A percentile compares a stretch with the other conserved stretches of the same genome.
Conservation (phyloP, 139 green algal genomes). For the Choricystis sp. region DNA sequence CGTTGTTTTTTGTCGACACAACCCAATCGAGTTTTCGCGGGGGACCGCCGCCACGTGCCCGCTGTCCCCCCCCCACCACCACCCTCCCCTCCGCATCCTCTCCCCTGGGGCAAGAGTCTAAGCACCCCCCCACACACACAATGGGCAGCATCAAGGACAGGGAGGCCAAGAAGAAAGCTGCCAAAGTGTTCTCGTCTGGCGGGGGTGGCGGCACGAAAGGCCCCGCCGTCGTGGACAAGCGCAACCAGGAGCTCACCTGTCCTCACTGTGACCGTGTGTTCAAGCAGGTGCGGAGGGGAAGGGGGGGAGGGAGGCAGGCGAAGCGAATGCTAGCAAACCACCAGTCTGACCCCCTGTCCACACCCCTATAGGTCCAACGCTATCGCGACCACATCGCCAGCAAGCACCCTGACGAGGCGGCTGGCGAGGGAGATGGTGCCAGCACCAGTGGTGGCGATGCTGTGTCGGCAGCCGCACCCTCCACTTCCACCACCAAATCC, state of each 20-base stretch:
- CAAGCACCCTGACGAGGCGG: conserved; percentile 33
- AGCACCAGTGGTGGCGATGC: not conserved
- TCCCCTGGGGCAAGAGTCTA: too few species aligned
- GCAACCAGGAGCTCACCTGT: conserved; percentile 57
- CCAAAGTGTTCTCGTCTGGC: conserved; percentile 47
- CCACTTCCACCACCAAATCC: not conserved
- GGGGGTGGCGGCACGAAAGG: conserved; percentile 61
- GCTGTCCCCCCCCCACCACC: too few species aligned
- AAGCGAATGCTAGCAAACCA: not conserved
- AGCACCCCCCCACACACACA: too few species aligned
- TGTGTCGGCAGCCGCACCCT: not conserved
- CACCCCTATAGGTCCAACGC: conserved; percentile 7
- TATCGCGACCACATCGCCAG: conserved; percentile 49
- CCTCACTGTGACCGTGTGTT: conserved; percentile 74
- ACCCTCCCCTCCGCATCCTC: too few species aligned
- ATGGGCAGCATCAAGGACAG: conserved; percentile 57
- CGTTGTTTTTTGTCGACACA: too few species aligned
- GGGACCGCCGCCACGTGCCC: too few species aligned
- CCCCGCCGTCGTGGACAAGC: conserved; percentile 66
- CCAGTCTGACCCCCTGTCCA: not conserved
- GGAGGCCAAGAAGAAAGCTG: conserved; percentile 51
- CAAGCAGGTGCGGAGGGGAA: conserved; percentile 34
- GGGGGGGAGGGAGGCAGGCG: not conserved
- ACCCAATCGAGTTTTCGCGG: too few species aligned
- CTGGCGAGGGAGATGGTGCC: not conserved